These are phyloP conservation scores for Agaricales sp. DNA, from an alignment of 1,284 basidiomycete species.

Conservation along the genomic window DNA sequence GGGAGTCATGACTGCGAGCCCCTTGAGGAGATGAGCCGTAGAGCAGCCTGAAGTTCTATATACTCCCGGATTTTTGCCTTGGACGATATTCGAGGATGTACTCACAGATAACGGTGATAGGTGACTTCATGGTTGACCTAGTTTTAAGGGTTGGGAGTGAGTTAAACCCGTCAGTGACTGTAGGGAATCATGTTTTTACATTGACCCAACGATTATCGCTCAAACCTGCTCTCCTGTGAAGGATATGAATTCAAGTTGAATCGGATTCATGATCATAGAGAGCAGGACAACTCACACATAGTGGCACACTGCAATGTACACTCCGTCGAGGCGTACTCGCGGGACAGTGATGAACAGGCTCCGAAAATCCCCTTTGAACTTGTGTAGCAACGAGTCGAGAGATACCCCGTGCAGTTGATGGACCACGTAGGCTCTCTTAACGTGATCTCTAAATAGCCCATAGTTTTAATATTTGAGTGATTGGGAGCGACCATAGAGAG, in stretches of 20 bases:
- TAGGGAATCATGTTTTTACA: constrained; percentile 31
- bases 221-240: constrained; percentile 56
- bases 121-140: constrained; percentile 68
- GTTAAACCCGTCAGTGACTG: constrained; percentile 6
- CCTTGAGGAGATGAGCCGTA: no score
- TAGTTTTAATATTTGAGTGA: no score
- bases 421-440: neutral
- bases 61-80: no score
- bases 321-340: constrained; percentile 73
- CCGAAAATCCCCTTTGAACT: constrained; percentile 57
- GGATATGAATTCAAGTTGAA: no score
- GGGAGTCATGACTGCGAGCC: no score
- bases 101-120: constrained; percentile 77
- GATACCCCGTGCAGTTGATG: neutral
- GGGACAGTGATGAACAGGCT: constrained; percentile 75
- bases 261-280: constrained; percentile 3
- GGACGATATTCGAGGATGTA: no score
- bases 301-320: constrained; percentile 86
- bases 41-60: no score
- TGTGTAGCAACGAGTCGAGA: constrained; percentile 30
- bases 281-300: constrained; percentile 43
- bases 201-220: constrained; percentile 81
- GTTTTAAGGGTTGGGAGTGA: no score
- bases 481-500: neutral
- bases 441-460: no score